Percentiles rank a stretch among this genome's conserved stretches.
Conservation (phyloP, 441 rosid genomes). For the Pelargonium hybrid region DNA sequence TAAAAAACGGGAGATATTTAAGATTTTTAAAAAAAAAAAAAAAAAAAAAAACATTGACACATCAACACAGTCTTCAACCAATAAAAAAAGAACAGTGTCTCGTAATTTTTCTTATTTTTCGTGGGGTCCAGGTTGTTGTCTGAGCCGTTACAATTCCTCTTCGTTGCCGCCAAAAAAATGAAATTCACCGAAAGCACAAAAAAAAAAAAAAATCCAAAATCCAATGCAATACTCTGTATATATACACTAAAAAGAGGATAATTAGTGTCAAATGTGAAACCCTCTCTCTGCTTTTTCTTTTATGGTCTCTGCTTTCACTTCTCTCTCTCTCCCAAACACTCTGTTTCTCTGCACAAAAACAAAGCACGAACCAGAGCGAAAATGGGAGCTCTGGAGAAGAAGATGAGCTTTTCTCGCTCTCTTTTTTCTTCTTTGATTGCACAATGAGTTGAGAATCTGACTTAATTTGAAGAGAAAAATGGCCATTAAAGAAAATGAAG, state of each 20-base stretch:
- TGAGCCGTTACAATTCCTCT: too few species aligned
- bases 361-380: background rate
- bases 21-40: too few species aligned
- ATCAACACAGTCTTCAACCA: too few species aligned
- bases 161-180: background rate
- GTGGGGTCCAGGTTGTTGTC: too few species aligned
- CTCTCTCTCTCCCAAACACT: slow-evolving; percentile 8
- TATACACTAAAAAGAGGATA: slow-evolving; percentile 9
- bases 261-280: slow-evolving; percentile 31
- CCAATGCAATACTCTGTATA: background rate
- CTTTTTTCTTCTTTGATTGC: background rate
- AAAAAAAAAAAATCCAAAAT: background rate
- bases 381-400: background rate
- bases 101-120: too few species aligned
- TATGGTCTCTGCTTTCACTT: background rate
- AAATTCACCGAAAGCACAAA: background rate
- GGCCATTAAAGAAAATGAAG: slow-evolving; percentile 20
- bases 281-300: slow-evolving; percentile 7
- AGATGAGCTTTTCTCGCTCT: background rate
- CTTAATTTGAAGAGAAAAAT: background rate
- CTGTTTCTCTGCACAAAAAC: background rate
- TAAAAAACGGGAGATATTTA: too few species aligned
- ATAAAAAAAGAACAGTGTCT: too few species aligned
- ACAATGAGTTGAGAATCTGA: background rate
- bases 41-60: too few species aligned